Evolutionary conservation across 495 filamentous ascomycete species (phyloP), one percentile per base, ranked within the genome.

Genomic region (Aspergillus sclerotiicarbonarius): DNA sequence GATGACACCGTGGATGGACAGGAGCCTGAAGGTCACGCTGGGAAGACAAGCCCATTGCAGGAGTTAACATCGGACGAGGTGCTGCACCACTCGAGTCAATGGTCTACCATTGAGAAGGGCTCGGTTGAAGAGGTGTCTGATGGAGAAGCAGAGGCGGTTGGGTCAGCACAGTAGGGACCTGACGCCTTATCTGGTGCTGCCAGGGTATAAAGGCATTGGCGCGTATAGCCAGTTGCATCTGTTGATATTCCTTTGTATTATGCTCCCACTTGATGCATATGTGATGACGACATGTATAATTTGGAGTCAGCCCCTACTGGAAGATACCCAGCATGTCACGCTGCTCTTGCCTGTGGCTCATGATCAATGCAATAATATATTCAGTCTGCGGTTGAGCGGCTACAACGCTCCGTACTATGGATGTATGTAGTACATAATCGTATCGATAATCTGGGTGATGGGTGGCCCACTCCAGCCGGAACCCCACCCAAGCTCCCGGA

Each of bases 61-160:
- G 69, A 75, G 13, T 65, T 68, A n/a, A 62, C 60, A n/a, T 59
- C 66, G 20, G 71, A 75, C 41, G 73, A 72, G 44, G 53, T 65
- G 19, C 58, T 78, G 16, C 64, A 73, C 8, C 66, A 75, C 53
- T 76, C 75, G 7, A 67, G 46, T 47, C 62, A 72, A 51, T 76
- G 75, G 73, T 74, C 72, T 10, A 67, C 66, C 8, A 56, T 75
- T 33, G 71, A 75, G 10, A 55, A 67, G 15, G 65, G 70, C 12
- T 51, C 64, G 30, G 54, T 48, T 9, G 62, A 67, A 20, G 57
- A 54, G 4, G 48, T 37, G n/a, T 50, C 44, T 12, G 47, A 51
- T 18, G 57, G 56, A 21, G 48, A 60, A 37, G 39, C 59, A 25
- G 48, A 61, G 12, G 20, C 25, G 25, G 25, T 5, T 25, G 25